phyloP scores from a whole-genome alignment of 148 eudicot genomes.

The Chenopodium berlandieri region DNA sequence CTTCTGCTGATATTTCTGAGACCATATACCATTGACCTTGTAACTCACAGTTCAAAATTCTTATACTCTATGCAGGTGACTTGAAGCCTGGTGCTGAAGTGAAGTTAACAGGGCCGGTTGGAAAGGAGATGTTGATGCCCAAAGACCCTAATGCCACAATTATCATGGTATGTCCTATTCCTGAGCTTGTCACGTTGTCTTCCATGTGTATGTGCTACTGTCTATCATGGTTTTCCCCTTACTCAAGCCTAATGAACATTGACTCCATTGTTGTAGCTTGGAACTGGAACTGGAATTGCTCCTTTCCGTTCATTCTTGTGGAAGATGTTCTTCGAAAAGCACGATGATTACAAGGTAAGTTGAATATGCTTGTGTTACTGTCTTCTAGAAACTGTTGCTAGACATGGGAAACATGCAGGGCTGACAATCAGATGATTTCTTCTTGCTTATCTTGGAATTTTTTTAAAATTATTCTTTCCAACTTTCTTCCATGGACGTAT shows the following conservation, averaged over 20 bases:
- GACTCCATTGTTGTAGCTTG: slow-evolving; percentile 58
- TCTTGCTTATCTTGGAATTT: background rate
- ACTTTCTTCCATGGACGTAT: background rate
- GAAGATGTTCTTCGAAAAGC: slow-evolving; percentile 98
- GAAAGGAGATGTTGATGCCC: slow-evolving; percentile 99
- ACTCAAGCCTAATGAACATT: slow-evolving; percentile 6
- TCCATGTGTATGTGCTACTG: background rate
- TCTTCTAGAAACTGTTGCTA: background rate
- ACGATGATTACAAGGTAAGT: slow-evolving; percentile 84
- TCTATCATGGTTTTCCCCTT: background rate
- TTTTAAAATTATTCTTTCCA: background rate
- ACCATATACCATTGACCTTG: background rate
- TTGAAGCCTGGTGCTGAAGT: slow-evolving; percentile 87
- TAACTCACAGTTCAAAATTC: background rate
- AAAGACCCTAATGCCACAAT: slow-evolving; percentile 90
- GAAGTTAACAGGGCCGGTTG: slow-evolving; percentile 93
- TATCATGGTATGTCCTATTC: slow-evolving; percentile 55
- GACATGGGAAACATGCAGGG: background rate
- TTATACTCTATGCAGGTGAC: slow-evolving; percentile 63
- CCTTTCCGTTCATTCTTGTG: slow-evolving; percentile 97
- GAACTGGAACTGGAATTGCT: slow-evolving; percentile 97
- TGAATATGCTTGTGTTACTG: background rate
- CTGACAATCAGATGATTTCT: background rate
- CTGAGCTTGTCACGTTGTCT: background rate
- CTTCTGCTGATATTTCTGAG: background rate